Base-by-base conservation (phyloP, 345 rosid genomes). In the Raphanus sativus region DNA sequence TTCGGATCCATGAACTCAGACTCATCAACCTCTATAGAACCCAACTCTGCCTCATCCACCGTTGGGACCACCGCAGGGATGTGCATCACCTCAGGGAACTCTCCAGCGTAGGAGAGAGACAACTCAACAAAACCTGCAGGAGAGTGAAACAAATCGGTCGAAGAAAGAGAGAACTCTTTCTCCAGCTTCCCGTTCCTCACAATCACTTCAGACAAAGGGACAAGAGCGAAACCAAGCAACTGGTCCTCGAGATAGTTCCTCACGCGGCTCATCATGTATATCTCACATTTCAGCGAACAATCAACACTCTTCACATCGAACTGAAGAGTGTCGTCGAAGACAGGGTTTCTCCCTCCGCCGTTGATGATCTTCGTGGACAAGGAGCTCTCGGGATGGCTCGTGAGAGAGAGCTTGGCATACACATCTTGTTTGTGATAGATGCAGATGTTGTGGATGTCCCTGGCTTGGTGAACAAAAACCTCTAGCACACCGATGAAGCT, bases 341-440 rank as follows among this genome's bases (percentile, higher is more conserved):
- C 94, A 0, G 99, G 98, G 81, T 96, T 96, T 86, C 91, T 88
- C 62, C 99, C 98, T 66, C 98, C 99, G 36, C 97, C 99, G 40
- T 96, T 96, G 82, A 96, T 91, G 89, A 84, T 96, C 69, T 90
- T 93, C 59, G 99, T 87, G 74, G 96, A 88, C 61, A 87, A 91
- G 0, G 86, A 77, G 82, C 33, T 82, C 30, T 91, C 88, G 0
- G 97, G 98, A 70, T 92, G 84, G 67, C 85, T 86, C 5, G 97
- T 91, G 55, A 96, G 85, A 77, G 89, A 91, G 84, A 93, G 84
- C 91, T 93, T 96, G 48, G 99, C 98, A 79, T 96, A 96, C 74
- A 96, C 98, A 82, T 96, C 99, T 78, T 96, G 99, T 84, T 96
- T 95, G 72, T 96, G 99, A 85, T 93, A 93, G 81, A 96, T 96